Percentiles rank a stretch among this genome's conserved stretches.
Conservation (phyloP, 352 stramenopile genomes). For the Phytophthora palmivora region DNA sequence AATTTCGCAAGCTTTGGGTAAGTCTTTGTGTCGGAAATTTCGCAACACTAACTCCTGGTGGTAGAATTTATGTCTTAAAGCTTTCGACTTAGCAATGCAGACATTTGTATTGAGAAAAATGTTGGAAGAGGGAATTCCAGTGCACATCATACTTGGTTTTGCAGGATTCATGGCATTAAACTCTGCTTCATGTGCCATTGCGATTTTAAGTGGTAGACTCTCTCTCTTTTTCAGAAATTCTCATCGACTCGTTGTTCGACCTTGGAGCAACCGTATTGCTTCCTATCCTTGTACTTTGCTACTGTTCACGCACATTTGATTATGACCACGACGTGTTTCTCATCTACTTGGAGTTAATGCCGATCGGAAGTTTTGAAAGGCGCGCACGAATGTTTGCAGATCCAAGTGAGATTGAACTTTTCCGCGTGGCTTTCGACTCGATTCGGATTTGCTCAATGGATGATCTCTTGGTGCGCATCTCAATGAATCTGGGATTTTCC, state of each 20-base stretch:
- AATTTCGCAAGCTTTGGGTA: slow-evolving; percentile 44
- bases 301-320: slow-evolving; percentile 33
- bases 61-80: slow-evolving; percentile 42
- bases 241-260: slow-evolving; percentile 48
- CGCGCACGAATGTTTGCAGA: slow-evolving; percentile 38
- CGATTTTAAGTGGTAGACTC: slow-evolving; percentile 8
- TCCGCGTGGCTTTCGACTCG: slow-evolving; percentile 40
- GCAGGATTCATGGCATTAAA: slow-evolving; percentile 22
- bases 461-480: slow-evolving; percentile 39
- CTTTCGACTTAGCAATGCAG: slow-evolving; percentile 34
- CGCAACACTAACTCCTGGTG: neutral
- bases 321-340: slow-evolving; percentile 35
- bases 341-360: slow-evolving; percentile 38
- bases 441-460: slow-evolving; percentile 32
- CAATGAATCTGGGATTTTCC: slow-evolving; percentile 41
- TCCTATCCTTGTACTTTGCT: slow-evolving; percentile 31
- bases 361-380: slow-evolving; percentile 41
- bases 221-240: slow-evolving; percentile 36
- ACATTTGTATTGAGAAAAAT: slow-evolving; percentile 28
- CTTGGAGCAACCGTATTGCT: slow-evolving; percentile 38
- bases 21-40: neutral
- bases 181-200: slow-evolving; percentile 13
- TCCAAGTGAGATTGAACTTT: slow-evolving; percentile 30
- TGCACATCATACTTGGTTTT: slow-evolving; percentile 21
- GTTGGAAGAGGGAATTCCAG: slow-evolving; percentile 29